Conservation (phyloP, 371 early-diverging fungal genomes). For the Dichotomocladium elegans region DNA sequence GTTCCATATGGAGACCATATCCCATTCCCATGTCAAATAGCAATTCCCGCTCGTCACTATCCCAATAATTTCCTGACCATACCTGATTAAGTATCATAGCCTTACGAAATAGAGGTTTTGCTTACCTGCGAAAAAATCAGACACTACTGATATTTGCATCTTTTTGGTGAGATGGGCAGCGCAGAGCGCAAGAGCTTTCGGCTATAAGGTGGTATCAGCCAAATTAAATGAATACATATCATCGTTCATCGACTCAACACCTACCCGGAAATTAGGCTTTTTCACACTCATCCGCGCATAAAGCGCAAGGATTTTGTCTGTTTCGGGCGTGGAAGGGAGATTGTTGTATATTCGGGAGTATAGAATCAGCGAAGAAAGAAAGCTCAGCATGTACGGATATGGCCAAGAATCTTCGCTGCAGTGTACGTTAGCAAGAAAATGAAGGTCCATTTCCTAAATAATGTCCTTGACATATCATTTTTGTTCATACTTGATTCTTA, state of each 20-base stretch:
- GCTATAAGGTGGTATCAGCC: neutral
- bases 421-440: neutral
- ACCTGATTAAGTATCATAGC: neutral
- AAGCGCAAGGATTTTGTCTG: constrained; percentile 7
- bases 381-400: constrained; percentile 5
- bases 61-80: constrained; percentile 18
- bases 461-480: neutral
- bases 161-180: constrained; percentile 13
- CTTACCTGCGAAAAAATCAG: constrained; percentile 22
- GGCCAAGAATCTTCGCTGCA: neutral
- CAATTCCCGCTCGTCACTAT: constrained; percentile 15
- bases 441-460: neutral
- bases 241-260: neutral
- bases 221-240: neutral
- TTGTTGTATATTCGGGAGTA: constrained; percentile 14
- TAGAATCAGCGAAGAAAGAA: constrained; percentile 15
- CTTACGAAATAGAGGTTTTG: neutral
- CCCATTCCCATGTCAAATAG: constrained; percentile 17
- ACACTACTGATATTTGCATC: constrained; percentile 13
- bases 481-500: neutral
- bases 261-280: neutral
- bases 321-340: constrained; percentile 2
- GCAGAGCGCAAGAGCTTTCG: constrained; percentile 15
- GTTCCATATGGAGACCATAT: constrained; percentile 8
- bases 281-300: constrained; percentile 12